Percentiles rank a stretch among this genome's conserved stretches.
Evolutionary conservation across 495 filamentous ascomycete species (phyloP).

Genomic region (Penicillium robsamsonii): DNA sequence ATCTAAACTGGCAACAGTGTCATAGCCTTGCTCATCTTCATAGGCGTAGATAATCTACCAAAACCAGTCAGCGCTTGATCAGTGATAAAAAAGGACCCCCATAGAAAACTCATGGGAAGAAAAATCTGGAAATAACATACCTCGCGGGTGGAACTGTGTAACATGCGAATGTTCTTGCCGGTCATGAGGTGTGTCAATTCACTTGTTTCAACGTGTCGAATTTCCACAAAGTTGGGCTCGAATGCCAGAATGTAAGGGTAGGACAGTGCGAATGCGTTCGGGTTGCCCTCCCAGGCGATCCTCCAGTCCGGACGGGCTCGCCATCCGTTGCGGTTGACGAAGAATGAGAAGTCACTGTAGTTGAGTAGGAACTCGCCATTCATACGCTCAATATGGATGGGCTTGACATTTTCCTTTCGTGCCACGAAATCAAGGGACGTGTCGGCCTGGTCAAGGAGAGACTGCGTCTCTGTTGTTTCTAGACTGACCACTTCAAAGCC

Average conservation of each 20-base stretch:
- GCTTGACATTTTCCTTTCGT: conserved; percentile 85
- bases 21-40: conserved; percentile 89
- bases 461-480: conserved; percentile 96
- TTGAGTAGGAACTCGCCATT: conserved; percentile 96
- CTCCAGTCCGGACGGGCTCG: conserved; percentile 92
- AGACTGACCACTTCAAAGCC: conserved; percentile 97
- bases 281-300: conserved; percentile 95
- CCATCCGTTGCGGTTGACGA: conserved; percentile 98
- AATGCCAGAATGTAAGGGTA: conserved; percentile 97
- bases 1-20: conserved; percentile 92
- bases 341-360: conserved; percentile 98
- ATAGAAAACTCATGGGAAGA: too few relatives aligned
- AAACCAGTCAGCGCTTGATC: conserved; percentile 14
- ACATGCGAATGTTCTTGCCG: conserved; percentile 92
- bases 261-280: conserved; percentile 85
- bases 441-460: conserved; percentile 94
- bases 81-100: not conserved
- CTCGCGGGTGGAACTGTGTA: conserved; percentile 94
- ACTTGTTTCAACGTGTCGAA: conserved; percentile 88
- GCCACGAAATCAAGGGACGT: conserved; percentile 96
- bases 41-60: conserved; percentile 88
- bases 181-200: conserved; percentile 90
- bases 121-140: conserved; percentile 50
- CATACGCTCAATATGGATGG: conserved; percentile 96
- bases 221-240: conserved; percentile 98